Evolutionary conservation across 768 basidiomycete species (phyloP).

Genomic region (Tricholoma bakamatsutake): DNA sequence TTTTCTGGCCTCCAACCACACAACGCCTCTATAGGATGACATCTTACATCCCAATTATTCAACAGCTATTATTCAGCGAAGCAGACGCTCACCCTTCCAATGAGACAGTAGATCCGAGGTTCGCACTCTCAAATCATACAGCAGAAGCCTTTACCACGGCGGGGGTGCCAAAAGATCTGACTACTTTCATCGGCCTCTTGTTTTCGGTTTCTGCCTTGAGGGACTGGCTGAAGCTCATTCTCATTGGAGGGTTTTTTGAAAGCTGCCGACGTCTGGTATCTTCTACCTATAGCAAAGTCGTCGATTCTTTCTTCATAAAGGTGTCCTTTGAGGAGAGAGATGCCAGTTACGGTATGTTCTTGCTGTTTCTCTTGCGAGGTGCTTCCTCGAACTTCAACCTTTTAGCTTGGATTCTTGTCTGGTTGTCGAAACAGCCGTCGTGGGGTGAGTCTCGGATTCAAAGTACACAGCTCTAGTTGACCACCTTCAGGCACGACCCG

Average conservation of each 20-base stretch:
- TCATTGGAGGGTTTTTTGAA: slow-evolving; percentile 50
- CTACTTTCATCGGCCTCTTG: slow-evolving; percentile 13
- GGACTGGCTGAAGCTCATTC: slow-evolving; percentile 47
- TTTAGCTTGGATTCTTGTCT: slow-evolving; percentile 53
- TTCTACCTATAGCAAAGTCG: slow-evolving; percentile 27
- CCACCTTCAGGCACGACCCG: slow-evolving; percentile 31
- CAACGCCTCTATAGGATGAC: neutral
- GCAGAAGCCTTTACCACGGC: neutral
- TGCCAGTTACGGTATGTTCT: slow-evolving; percentile 19
- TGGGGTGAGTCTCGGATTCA: slow-evolving; percentile 36
- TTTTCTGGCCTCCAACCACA: neutral
- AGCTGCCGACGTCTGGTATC: slow-evolving; percentile 35
- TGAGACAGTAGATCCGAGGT: neutral
- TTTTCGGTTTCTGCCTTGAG: slow-evolving; percentile 38
- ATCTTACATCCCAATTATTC: slow-evolving; percentile 4
- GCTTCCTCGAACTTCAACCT: neutral
- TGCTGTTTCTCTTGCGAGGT: neutral
- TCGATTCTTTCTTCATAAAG: slow-evolving; percentile 44
- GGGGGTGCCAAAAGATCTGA: slow-evolving; percentile 6
- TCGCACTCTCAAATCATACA: neutral
- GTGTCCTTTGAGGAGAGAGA: slow-evolving; percentile 43
- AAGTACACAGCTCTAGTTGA: neutral
- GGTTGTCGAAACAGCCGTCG: slow-evolving; percentile 49
- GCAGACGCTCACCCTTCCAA: neutral
- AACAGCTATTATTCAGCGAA: slow-evolving; percentile 4